Conservation (phyloP, 2,329 filamentous ascomycete species). For the Botrytis aclada region DNA sequence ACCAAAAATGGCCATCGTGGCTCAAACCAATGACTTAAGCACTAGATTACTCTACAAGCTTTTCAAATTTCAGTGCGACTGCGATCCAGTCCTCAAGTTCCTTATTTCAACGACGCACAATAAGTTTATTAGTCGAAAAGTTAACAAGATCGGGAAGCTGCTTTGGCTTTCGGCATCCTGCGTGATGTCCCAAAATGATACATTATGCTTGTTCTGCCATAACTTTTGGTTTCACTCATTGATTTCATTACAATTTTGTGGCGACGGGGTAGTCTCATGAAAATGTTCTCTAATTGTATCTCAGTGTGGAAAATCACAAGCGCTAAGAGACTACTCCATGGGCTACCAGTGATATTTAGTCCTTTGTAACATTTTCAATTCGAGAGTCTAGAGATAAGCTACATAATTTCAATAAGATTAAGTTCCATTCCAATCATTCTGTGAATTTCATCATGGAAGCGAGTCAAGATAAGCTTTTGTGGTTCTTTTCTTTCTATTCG, state of each 20-base stretch:
- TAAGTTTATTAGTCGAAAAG: background rate
- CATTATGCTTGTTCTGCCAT: background rate
- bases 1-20: background rate
- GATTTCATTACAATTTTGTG: background rate
- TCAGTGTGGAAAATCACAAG: no score
- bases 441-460: background rate
- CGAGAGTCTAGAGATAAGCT: no score
- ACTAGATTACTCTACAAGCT: background rate
- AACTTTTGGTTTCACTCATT: background rate
- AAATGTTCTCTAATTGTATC: background rate
- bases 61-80: background rate
- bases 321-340: background rate
- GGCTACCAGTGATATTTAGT: background rate
- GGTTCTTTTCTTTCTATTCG: background rate
- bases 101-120: background rate
- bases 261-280: background rate
- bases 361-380: no score
- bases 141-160: background rate
- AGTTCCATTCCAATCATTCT: no score
- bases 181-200: background rate
- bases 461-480: background rate
- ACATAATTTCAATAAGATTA: no score
- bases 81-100: background rate
- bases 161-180: background rate
- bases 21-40: background rate